Evolutionary conservation across 2,329 filamentous ascomycete species (phyloP).

Genomic region (Diplodia sapinea): DNA sequence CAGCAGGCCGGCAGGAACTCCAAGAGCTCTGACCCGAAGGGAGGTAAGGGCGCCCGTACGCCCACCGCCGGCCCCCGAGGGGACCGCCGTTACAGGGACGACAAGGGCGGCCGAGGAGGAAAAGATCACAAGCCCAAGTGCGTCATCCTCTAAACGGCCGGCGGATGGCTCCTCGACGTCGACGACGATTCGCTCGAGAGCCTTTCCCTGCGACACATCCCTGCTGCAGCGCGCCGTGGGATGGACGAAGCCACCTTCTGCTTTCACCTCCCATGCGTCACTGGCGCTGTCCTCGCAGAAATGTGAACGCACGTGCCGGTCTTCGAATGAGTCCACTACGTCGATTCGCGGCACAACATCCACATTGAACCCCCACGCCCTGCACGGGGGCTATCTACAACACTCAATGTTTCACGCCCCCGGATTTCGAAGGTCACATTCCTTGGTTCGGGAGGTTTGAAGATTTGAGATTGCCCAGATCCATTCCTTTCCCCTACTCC

Average conservation of each 20-base stretch:
- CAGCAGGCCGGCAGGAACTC: conserved; percentile 49
- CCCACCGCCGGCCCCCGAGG: conserved; percentile 21
- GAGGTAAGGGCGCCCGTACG: conserved; percentile 23
- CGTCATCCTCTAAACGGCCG: conserved; percentile 29
- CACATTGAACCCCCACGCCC: conserved; percentile 12
- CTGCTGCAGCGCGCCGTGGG: conserved; percentile 26
- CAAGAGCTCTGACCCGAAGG: conserved; percentile 31
- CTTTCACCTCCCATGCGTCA: conserved; percentile 21
- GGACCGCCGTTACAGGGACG: conserved; percentile 25
- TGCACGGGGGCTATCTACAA: conserved; percentile 17
- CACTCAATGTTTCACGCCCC: conserved; percentile 19
- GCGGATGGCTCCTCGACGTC: conserved; percentile 18
- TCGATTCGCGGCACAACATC: conserved; percentile 23
- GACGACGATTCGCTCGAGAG: conserved; percentile 18
- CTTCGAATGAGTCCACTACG: conserved; percentile 20
- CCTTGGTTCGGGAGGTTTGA: conserved; percentile 13
- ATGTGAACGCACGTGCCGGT: conserved; percentile 28
- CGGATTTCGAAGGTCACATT: conserved; percentile 13
- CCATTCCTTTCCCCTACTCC: conserved; percentile 24
- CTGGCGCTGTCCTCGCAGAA: conserved; percentile 28
- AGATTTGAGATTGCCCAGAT: conserved; percentile 7
- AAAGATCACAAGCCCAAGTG: conserved; percentile 32
- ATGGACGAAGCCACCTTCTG: conserved; percentile 12
- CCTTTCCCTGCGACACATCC: conserved; percentile 26
- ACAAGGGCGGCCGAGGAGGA: conserved; percentile 30